phyloP scores from a whole-genome alignment of 2,329 filamentous ascomycete genomes.

The Fusarium sulawesiense region DNA sequence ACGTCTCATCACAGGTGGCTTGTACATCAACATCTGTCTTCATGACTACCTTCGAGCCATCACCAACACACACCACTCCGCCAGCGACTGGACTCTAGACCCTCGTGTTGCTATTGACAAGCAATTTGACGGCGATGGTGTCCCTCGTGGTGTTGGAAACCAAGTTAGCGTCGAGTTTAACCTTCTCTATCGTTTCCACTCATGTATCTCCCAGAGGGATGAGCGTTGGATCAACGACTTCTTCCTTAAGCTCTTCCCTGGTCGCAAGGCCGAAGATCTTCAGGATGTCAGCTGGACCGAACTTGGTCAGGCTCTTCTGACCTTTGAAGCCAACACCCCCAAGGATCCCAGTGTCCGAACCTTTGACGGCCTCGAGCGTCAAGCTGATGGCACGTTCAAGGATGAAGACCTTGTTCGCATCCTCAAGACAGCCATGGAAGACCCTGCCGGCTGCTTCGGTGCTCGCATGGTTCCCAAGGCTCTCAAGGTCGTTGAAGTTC shows the following conservation, averaged over 20 bases:
- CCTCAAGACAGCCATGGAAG: conserved; percentile 69
- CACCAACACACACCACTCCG: conserved; percentile 67
- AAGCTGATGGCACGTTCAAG: conserved; percentile 63
- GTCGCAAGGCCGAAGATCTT: conserved; percentile 55
- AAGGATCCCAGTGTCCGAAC: conserved; percentile 59
- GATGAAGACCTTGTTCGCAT: conserved; percentile 68
- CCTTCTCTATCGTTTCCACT: conserved; percentile 74
- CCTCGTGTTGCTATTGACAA: conserved; percentile 68
- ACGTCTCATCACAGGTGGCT: conserved; percentile 58
- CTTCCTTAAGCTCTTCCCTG: conserved; percentile 52
- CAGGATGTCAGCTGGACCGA: conserved; percentile 41
- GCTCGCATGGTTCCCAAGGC: conserved; percentile 68
- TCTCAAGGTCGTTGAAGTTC: conserved; percentile 70
- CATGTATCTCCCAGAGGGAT: conserved; percentile 68
- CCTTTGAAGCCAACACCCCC: conserved; percentile 34
- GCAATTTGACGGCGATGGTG: conserved; percentile 57
- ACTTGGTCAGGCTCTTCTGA: conserved; percentile 35
- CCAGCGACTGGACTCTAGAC: conserved; percentile 71
- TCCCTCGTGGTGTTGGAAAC: conserved; percentile 70
- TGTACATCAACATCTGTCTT: conserved; percentile 68
- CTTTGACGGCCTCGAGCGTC: conserved; percentile 61
- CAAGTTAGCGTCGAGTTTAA: conserved; percentile 77
- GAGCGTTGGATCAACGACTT: conserved; percentile 70
- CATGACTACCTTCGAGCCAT: conserved; percentile 72
- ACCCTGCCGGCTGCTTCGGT: conserved; percentile 69